phyloP scores from a whole-genome alignment of 257 asterid species.

The Perilla frutescens region DNA sequence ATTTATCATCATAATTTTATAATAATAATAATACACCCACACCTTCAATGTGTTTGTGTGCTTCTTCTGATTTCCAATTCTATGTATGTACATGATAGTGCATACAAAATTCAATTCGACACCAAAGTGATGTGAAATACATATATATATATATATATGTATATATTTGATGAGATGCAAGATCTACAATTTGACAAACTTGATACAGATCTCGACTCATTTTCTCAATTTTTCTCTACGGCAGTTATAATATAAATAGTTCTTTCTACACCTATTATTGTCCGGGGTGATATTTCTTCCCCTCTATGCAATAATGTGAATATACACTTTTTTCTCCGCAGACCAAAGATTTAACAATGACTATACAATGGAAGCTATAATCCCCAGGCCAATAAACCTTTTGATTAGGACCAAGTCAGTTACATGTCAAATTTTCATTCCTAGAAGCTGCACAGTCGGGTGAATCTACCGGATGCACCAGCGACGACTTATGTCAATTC shows the following conservation, averaged over 20 bases:
- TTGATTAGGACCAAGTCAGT: constrained; percentile 43
- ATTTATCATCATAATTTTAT: too few relatives aligned
- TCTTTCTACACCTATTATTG: constrained; percentile 51
- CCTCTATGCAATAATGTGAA: constrained; percentile 53
- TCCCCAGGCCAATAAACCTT: constrained; percentile 41
- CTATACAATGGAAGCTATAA: constrained; percentile 54
- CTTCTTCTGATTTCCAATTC: too few relatives aligned
- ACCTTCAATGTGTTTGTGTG: too few relatives aligned
- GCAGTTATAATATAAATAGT: constrained; percentile 44
- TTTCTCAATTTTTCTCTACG: constrained; percentile 45
- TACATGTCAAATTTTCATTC: constrained; percentile 37
- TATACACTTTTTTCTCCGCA: constrained; percentile 51
- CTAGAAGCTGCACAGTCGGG: constrained; percentile 40
- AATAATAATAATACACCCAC: too few relatives aligned
- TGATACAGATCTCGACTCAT: constrained; percentile 23
- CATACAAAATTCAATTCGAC: too few relatives aligned
- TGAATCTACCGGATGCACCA: not conserved
- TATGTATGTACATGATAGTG: too few relatives aligned
- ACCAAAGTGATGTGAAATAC: too few relatives aligned
- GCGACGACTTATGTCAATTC: not conserved
- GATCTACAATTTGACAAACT: not conserved
- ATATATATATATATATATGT: too few relatives aligned
- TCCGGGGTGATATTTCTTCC: constrained; percentile 48
- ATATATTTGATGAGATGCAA: too few relatives aligned
- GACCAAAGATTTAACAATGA: constrained; percentile 47